Conservation (phyloP, 1,284 basidiomycete genomes). For the Apiotrichum porosum region DNA sequence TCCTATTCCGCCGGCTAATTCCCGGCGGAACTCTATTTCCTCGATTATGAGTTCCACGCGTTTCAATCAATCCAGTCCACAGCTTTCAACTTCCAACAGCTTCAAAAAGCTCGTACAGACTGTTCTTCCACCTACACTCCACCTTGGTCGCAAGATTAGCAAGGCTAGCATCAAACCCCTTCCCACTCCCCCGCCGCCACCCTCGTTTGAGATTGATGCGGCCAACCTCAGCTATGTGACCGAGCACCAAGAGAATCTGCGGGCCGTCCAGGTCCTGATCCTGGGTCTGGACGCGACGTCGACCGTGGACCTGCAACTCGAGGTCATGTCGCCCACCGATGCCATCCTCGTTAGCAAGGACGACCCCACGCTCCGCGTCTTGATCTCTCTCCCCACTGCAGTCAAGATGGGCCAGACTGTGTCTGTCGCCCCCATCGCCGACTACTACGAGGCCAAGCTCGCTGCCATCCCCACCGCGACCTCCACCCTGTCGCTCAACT, state of each 20-base stretch:
- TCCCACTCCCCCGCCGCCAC: neutral
- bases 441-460: conserved; percentile 64
- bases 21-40: conserved; percentile 1
- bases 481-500: conserved; percentile 34
- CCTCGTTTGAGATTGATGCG: neutral
- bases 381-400: conserved; percentile 62
- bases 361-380: conserved; percentile 56
- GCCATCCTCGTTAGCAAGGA: conserved; percentile 60
- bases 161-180: neutral
- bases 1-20: neutral
- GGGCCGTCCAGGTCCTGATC: conserved; percentile 64
- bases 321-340: conserved; percentile 50
- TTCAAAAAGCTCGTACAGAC: neutral
- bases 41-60: neutral
- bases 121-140: neutral
- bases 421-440: conserved; percentile 55
- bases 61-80: too few relatives aligned
- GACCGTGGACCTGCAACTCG: conserved; percentile 32
- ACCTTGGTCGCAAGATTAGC: neutral
- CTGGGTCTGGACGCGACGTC: conserved; percentile 28
- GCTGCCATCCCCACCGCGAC: conserved; percentile 40
- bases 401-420: conserved; percentile 60
- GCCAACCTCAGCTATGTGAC: conserved; percentile 57
- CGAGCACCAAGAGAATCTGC: conserved; percentile 76
- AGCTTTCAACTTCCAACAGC: neutral